Evolutionary conservation across 306 rosid species (phyloP).

Genomic region (Echinosophora koreensis): DNA sequence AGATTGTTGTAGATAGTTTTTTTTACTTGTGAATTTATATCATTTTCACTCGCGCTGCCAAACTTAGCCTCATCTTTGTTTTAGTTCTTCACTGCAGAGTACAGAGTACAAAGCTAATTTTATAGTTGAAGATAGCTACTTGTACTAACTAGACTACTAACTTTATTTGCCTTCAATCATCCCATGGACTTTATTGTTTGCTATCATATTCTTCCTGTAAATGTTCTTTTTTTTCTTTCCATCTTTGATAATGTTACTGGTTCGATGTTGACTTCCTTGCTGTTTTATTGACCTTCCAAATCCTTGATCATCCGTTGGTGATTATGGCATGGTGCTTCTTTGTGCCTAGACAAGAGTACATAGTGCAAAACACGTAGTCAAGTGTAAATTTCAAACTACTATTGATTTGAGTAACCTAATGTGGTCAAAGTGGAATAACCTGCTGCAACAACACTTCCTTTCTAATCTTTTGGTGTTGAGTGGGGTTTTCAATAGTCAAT

Average conservation of each 20-base stretch:
- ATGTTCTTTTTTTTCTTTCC: too few relatives aligned
- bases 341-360: not conserved
- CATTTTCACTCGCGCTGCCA: not conserved
- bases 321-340: not conserved
- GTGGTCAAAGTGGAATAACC: constrained; percentile 35
- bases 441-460: not conserved
- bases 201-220: too few relatives aligned
- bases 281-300: not conserved
- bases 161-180: not conserved
- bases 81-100: not conserved
- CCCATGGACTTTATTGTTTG: too few relatives aligned
- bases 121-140: not conserved
- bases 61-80: not conserved
- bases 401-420: constrained; percentile 16
- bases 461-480: constrained; percentile 23
- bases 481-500: not conserved
- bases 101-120: not conserved
- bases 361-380: constrained; percentile 8
- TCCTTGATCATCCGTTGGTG: not conserved
- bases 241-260: too few relatives aligned
- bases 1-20: not conserved
- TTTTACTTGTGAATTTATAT: too few relatives aligned
- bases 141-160: not conserved
- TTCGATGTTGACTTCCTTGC: not conserved
- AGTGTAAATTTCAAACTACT: constrained; percentile 32